Percentiles rank a stretch among this genome's conserved stretches.
Conservation (phyloP, 352 stramenopile species). For the Phytophthora uliginosa region DNA sequence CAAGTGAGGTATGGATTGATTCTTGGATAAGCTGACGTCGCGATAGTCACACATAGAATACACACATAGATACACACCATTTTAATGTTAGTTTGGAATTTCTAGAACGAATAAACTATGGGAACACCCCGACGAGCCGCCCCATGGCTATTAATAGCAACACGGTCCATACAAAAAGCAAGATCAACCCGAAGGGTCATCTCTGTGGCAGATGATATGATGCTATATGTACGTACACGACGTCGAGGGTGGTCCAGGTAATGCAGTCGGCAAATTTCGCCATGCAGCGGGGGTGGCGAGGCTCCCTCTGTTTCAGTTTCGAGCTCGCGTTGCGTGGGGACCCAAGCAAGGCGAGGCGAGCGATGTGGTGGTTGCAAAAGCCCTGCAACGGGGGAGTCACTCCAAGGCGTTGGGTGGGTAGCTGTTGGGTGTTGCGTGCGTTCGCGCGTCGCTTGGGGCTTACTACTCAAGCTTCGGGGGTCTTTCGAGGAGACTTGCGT, state of each 20-base stretch:
- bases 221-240: slow-evolving; percentile 38
- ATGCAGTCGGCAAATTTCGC: slow-evolving; percentile 56
- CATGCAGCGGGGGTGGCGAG: slow-evolving; percentile 44
- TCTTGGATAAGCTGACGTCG: slow-evolving; percentile 40
- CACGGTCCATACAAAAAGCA: slow-evolving; percentile 25
- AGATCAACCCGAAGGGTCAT: background rate
- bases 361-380: slow-evolving; percentile 25
- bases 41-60: slow-evolving; percentile 10
- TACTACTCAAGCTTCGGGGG: background rate
- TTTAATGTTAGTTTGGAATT: slow-evolving; percentile 12
- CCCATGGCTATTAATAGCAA: slow-evolving; percentile 20
- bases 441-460: slow-evolving; percentile 13
- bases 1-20: slow-evolving; percentile 33
- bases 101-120: background rate
- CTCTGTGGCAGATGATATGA: background rate
- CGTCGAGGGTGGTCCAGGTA: slow-evolving; percentile 55
- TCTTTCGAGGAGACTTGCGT: slow-evolving; percentile 28
- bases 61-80: background rate
- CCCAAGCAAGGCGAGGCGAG: slow-evolving; percentile 30
- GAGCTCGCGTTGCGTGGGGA: slow-evolving; percentile 29
- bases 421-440: slow-evolving; percentile 2
- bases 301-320: slow-evolving; percentile 31
- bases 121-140: slow-evolving; percentile 5
- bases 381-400: slow-evolving; percentile 43
- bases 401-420: slow-evolving; percentile 50